Evolutionary conservation across 208 protist genomes (phyloP).

Genomic region (Leptomonas seymouri): DNA sequence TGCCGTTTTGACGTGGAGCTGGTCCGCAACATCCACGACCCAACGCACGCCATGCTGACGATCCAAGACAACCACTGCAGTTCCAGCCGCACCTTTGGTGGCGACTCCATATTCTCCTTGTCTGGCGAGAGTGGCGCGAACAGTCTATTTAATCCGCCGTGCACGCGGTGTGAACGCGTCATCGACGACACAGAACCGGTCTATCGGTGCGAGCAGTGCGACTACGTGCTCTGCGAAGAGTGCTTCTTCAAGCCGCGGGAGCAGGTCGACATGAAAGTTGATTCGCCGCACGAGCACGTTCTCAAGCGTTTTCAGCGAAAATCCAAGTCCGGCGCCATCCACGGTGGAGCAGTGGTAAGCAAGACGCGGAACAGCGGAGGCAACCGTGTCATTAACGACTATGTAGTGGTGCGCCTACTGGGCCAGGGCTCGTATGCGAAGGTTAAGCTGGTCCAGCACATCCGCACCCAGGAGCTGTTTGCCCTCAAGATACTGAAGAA

Average conservation of each 20-base stretch:
- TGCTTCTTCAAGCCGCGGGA: slow-evolving; percentile 43
- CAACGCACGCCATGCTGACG: slow-evolving; percentile 46
- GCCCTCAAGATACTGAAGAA: slow-evolving; percentile 84
- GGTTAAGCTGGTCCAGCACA: slow-evolving; percentile 90
- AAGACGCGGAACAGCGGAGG: slow-evolving; percentile 72
- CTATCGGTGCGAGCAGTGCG: slow-evolving; percentile 74
- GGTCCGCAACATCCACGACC: slow-evolving; percentile 34
- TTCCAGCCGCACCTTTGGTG: slow-evolving; percentile 53
- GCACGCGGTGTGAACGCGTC: slow-evolving; percentile 46
- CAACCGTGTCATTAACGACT: slow-evolving; percentile 92
- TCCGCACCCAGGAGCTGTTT: slow-evolving; percentile 60
- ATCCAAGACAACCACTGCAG: slow-evolving; percentile 54
- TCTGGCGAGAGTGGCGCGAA: slow-evolving; percentile 45
- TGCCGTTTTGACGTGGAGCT: slow-evolving; percentile 43
- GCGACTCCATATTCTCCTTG: slow-evolving; percentile 35
- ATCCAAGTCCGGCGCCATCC: slow-evolving; percentile 37
- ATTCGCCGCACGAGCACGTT: slow-evolving; percentile 51
- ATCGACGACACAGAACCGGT: slow-evolving; percentile 76
- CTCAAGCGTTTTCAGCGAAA: slow-evolving; percentile 63
- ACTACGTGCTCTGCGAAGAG: slow-evolving; percentile 62
- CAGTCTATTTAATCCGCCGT: slow-evolving; percentile 82
- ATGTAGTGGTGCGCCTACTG: slow-evolving; percentile 79
- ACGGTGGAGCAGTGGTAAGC: slow-evolving; percentile 46
- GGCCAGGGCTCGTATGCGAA: slow-evolving; percentile 85
- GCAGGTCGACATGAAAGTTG: not conserved